These are phyloP conservation scores for Amanita subjunquillea DNA, from an alignment of 768 basidiomycete species.

Conservation along the genomic window DNA sequence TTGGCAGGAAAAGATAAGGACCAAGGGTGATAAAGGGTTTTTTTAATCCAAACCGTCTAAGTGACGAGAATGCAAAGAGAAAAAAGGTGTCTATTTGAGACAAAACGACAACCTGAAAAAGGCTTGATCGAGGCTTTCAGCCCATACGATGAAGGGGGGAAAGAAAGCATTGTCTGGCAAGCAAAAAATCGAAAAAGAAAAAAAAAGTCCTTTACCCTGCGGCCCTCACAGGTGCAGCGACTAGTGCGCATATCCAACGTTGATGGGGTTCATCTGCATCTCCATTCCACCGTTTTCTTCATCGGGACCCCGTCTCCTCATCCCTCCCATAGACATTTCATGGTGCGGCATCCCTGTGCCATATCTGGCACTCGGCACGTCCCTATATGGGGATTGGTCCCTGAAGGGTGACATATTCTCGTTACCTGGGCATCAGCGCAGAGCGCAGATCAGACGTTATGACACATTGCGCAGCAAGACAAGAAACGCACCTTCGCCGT, in stretches of 20 bases:
- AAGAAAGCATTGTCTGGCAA: neutral
- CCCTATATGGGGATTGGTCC: constrained; percentile 19
- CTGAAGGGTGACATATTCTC: constrained; percentile 15
- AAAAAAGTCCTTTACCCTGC: neutral
- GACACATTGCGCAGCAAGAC: neutral
- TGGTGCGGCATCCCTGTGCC: constrained; percentile 8
- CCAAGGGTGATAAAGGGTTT: neutral
- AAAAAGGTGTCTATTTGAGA: neutral
- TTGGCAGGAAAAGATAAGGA: neutral
- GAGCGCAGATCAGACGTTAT: neutral
- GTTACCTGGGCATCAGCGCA: constrained; percentile 6
- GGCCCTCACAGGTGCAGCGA: neutral
- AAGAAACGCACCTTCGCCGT: constrained; percentile 4
- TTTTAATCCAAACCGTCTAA: neutral
- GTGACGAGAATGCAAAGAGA: neutral
- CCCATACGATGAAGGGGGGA: neutral
- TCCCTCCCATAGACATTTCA: constrained; percentile 9
- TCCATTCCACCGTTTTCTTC: constrained; percentile 19
- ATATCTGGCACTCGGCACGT: constrained; percentile 12
- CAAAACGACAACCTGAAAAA: neutral
- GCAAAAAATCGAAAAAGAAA: neutral
- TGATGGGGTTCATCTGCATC: constrained; percentile 13
- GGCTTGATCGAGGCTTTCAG: too few relatives aligned
- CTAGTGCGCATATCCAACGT: constrained; percentile 26
- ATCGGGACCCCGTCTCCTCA: constrained; percentile 15